phyloP scores from a whole-genome alignment of 768 basidiomycete genomes.

The Suillus paluster region DNA sequence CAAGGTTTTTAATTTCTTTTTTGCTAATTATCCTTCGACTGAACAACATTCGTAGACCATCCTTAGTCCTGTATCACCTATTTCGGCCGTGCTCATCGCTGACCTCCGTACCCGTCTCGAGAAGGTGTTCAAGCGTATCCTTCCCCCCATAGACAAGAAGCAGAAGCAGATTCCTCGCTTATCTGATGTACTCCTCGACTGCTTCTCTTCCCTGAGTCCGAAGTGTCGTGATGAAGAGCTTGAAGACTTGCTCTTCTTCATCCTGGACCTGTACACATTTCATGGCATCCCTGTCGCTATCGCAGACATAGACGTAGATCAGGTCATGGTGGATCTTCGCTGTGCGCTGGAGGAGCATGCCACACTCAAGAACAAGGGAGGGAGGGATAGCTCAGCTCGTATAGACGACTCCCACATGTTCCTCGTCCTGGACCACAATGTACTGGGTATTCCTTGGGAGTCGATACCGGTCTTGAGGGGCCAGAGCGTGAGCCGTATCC shows the following conservation, averaged over 20 bases:
- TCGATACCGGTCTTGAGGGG: constrained; percentile 86
- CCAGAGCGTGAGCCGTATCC: constrained; percentile 89
- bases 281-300: constrained; percentile 87
- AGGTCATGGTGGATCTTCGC: constrained; percentile 87
- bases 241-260: constrained; percentile 93
- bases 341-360: constrained; percentile 74
- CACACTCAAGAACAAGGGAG: constrained; percentile 36
- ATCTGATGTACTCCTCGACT: constrained; percentile 78
- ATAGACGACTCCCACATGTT: constrained; percentile 75
- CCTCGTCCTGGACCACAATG: constrained; percentile 86
- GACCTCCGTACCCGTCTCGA: constrained; percentile 74
- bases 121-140: constrained; percentile 70
- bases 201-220: constrained; percentile 83
- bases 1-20: constrained; percentile 63
- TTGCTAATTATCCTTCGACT: not conserved
- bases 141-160: constrained; percentile 61
- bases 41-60: constrained; percentile 54
- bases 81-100: constrained; percentile 49
- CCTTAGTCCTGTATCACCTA: constrained; percentile 50
- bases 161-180: constrained; percentile 63
- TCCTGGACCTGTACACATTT: constrained; percentile 93
- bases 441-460: constrained; percentile 95
- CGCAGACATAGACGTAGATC: constrained; percentile 90
- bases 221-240: constrained; percentile 91
- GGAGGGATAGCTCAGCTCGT: constrained; percentile 25